Evolutionary conservation across 148 eudicot genomes (phyloP).

Genomic region (Vaccinium myrtillus): DNA sequence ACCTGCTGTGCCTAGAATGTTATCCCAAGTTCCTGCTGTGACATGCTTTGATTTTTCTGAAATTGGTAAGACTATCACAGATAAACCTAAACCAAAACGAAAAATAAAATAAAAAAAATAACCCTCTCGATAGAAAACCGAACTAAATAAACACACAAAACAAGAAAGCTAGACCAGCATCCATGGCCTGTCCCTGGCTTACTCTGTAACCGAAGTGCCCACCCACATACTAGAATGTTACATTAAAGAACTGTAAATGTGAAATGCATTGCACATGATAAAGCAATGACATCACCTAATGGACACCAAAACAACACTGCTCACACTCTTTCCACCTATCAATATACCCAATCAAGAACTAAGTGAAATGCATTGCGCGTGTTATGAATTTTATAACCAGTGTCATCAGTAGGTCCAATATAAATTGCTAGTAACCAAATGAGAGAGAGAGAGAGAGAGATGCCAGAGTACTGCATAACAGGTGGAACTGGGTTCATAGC

Average conservation of each 20-base stretch:
- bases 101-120: neutral
- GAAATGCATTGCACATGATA: slow-evolving; percentile 6
- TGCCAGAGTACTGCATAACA: slow-evolving; percentile 87
- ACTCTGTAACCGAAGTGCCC: neutral
- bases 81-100: neutral
- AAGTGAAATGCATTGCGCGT: neutral
- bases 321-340: slow-evolving; percentile 2
- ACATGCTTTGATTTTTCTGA: too few relatives aligned
- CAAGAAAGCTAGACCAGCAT: neutral
- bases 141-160: neutral
- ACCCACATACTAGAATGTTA: neutral
- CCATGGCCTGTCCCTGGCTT: neutral
- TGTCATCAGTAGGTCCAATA: neutral
- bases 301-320: neutral
- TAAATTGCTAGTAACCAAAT: slow-evolving; percentile 1
- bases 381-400: neutral
- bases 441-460: slow-evolving; percentile 24
- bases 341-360: neutral
- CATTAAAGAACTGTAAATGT: neutral
- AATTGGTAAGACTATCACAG: neutral
- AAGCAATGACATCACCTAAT: neutral
- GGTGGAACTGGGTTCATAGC: slow-evolving; percentile 96
- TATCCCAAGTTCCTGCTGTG: too few relatives aligned
- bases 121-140: neutral
- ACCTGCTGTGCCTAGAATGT: too few relatives aligned